phyloP scores from a whole-genome alignment of 2,329 filamentous ascomycete species.

The Davidsoniella australis region DNA sequence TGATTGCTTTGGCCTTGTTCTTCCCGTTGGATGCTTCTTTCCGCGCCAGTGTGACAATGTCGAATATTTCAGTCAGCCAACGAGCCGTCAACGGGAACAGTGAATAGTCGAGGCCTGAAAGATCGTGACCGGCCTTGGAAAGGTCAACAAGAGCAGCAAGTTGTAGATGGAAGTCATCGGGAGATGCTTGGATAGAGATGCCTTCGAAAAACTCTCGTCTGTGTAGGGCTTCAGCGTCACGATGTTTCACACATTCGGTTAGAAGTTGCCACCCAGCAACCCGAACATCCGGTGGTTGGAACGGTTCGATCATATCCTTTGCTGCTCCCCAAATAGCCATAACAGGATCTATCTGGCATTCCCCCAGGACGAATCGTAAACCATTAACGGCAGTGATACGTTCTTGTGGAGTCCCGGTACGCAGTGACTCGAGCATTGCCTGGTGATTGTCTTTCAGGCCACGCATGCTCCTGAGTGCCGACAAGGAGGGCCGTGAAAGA shows the following conservation, averaged over 20 bases:
- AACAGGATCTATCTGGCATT: constrained; percentile 41
- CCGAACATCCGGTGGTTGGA: constrained; percentile 36
- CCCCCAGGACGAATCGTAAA: constrained; percentile 37
- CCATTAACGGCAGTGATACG: constrained; percentile 39
- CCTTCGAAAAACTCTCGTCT: constrained; percentile 49
- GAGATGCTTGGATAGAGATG: constrained; percentile 35
- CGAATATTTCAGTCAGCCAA: constrained; percentile 43
- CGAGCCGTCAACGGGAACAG: constrained; percentile 42
- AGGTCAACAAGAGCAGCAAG: constrained; percentile 45
- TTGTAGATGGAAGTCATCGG: constrained; percentile 49
- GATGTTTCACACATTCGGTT: constrained; percentile 46
- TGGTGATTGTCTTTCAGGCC: constrained; percentile 35
- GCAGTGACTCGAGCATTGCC: constrained; percentile 37
- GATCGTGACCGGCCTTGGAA: constrained; percentile 41
- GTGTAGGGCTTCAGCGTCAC: constrained; percentile 46
- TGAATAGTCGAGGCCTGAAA: constrained; percentile 52
- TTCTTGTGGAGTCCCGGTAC: constrained; percentile 33
- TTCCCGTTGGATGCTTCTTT: constrained; percentile 26
- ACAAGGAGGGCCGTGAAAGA: constrained; percentile 17
- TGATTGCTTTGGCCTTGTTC: constrained; percentile 14
- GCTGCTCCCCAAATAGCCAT: constrained; percentile 49
- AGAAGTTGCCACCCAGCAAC: constrained; percentile 48
- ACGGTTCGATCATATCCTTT: constrained; percentile 44
- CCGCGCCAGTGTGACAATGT: constrained; percentile 33
- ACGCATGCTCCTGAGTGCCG: constrained; percentile 17